These are phyloP conservation scores for Xanthoconium purpureum DNA, from an alignment of 768 basidiomycete species.

Conservation along the genomic window DNA sequence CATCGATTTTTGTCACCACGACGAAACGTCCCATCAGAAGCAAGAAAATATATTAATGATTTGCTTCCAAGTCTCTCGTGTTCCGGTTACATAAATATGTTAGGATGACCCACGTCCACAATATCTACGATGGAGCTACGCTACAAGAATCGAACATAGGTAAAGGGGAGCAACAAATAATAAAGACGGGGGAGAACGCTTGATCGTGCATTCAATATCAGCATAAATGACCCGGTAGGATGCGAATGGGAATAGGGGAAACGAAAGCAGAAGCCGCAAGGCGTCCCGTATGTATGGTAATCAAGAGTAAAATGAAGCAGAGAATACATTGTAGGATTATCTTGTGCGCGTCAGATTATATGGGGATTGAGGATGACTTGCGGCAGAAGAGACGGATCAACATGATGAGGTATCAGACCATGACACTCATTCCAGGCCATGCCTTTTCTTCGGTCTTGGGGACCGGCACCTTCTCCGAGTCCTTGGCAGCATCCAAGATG, in stretches of 20 bases:
- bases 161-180: slow-evolving; percentile 8
- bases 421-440: slow-evolving; percentile 33
- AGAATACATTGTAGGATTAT: slow-evolving; percentile 20
- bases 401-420: slow-evolving; percentile 24
- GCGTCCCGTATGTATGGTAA: slow-evolving; percentile 30
- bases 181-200: slow-evolving; percentile 7
- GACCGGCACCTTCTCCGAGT: slow-evolving; percentile 20
- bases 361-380: slow-evolving; percentile 16
- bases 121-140: slow-evolving; percentile 31
- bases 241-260: slow-evolving; percentile 10
- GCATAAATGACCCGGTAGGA: slow-evolving; percentile 17
- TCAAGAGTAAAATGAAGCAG: slow-evolving; percentile 9
- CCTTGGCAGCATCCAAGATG: slow-evolving; percentile 35
- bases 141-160: slow-evolving; percentile 27
- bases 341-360: slow-evolving; percentile 26
- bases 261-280: slow-evolving; percentile 27
- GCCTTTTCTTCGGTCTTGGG: slow-evolving; percentile 34
- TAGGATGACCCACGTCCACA: slow-evolving; percentile 19
- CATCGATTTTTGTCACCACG: neutral
- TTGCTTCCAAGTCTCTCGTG: slow-evolving; percentile 6
- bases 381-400: slow-evolving; percentile 7
- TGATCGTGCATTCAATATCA: slow-evolving; percentile 26
- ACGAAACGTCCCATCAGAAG: neutral
- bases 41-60: slow-evolving; percentile 17
- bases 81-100: slow-evolving; percentile 32